These are phyloP conservation scores for Phytopythium kandeliae DNA, from an alignment of 352 stramenopile genomes.

Conservation along the genomic window DNA sequence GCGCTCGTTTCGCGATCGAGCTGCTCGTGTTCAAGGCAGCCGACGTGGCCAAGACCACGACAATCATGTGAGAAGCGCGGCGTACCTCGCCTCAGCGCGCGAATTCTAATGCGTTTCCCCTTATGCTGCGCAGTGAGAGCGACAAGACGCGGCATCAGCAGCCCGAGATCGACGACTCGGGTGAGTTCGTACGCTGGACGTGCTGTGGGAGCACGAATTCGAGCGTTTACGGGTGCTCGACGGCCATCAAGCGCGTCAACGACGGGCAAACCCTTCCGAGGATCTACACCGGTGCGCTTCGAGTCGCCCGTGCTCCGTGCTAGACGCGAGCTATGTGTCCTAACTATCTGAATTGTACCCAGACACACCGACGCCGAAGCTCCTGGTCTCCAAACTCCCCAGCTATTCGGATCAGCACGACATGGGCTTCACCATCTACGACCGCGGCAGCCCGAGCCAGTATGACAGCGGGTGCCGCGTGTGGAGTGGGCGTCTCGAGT, in stretches of 20 bases:
- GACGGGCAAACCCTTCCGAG: neutral
- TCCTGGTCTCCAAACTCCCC: conserved; percentile 32
- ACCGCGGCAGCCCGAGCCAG: conserved; percentile 22
- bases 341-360: neutral
- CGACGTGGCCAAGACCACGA: conserved; percentile 22
- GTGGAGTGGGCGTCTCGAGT: conserved; percentile 34
- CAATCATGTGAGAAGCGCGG: conserved; percentile 15
- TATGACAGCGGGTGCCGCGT: conserved; percentile 34
- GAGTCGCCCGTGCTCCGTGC: neutral
- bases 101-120: too few relatives aligned
- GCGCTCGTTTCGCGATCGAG: conserved; percentile 22
- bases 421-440: conserved; percentile 41
- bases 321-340: too few relatives aligned
- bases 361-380: conserved; percentile 19
- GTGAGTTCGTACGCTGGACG: conserved; percentile 54
- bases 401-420: conserved; percentile 12
- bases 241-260: conserved; percentile 7
- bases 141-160: conserved; percentile 43
- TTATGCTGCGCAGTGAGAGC: conserved; percentile 12
- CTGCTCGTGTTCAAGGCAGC: conserved; percentile 46
- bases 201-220: conserved; percentile 52
- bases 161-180: conserved; percentile 48
- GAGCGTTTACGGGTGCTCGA: conserved; percentile 50
- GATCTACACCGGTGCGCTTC: conserved; percentile 2
- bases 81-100: too few relatives aligned